Percentiles rank a stretch among this genome's conserved stretches.
Conservation (phyloP, 2,329 filamentous ascomycete genomes). For the Pseudocercospora vitis region DNA sequence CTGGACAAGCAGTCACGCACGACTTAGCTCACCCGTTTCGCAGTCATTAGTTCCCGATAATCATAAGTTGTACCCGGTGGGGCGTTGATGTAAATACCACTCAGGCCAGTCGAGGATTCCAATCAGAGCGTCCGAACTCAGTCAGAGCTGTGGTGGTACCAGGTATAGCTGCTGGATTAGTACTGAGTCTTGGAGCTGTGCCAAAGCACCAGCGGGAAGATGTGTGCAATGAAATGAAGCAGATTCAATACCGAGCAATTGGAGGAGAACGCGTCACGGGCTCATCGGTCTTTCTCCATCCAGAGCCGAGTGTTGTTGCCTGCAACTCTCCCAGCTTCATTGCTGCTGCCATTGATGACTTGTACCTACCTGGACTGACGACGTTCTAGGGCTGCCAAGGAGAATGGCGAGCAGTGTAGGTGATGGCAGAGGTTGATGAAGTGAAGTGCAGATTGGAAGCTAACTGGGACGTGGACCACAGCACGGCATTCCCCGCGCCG, state of each 20-base stretch:
- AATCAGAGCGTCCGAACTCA: no score
- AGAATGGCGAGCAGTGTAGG: slow-evolving; percentile 16
- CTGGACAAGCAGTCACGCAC: background rate
- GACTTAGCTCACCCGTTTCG: background rate
- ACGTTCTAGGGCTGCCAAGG: background rate
- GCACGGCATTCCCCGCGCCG: slow-evolving; percentile 77
- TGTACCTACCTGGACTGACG: background rate
- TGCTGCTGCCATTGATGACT: background rate
- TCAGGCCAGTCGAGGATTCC: no score
- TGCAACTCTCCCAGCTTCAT: background rate
- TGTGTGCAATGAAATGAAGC: background rate
- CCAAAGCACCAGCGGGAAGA: background rate
- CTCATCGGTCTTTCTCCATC: background rate
- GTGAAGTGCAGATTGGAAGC: slow-evolving; percentile 12
- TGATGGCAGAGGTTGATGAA: background rate
- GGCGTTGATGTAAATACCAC: no score
- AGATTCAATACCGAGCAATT: no score
- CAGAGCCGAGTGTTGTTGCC: background rate
- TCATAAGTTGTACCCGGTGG: background rate
- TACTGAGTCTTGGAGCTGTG: background rate
- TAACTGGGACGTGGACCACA: slow-evolving; percentile 43
- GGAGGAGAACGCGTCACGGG: background rate
- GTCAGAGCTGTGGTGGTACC: no score
- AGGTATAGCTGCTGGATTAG: background rate
- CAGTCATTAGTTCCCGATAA: background rate